Percentiles rank a stretch among this genome's conserved stretches.
Conservation (phyloP, 352 stramenopile genomes). For the Globisporangium acanthophoron region DNA sequence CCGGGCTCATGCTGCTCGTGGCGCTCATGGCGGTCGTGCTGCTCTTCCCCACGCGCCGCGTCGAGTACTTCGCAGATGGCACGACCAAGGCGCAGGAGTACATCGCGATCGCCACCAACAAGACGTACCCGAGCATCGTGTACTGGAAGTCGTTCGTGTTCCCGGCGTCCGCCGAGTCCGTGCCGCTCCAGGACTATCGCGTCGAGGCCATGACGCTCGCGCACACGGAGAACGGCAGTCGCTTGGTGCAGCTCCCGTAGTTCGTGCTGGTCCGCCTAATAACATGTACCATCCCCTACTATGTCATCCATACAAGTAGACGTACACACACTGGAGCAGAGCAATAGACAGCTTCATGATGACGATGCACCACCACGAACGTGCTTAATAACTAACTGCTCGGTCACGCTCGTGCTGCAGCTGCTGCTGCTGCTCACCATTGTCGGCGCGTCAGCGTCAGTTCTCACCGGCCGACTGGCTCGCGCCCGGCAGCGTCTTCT, state of each 20-base stretch:
- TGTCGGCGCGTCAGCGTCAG: constrained; percentile 14
- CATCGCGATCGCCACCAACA: constrained; percentile 17
- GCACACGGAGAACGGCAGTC: constrained; percentile 1
- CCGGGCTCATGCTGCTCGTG: constrained; percentile 18
- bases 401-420: not conserved
- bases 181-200: constrained; percentile 1
- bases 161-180: constrained; percentile 1
- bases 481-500: constrained; percentile 36
- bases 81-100: constrained; percentile 18
- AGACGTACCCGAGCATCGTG: constrained; percentile 19
- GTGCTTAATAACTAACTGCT: too few relatives aligned
- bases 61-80: constrained; percentile 22
- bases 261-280: not conserved
- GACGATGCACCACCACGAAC: too few relatives aligned
- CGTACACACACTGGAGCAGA: not conserved
- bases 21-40: constrained; percentile 20
- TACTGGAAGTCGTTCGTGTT: constrained; percentile 25
- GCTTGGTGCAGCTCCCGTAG: constrained; percentile 5
- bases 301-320: too few relatives aligned
- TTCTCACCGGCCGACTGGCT: constrained; percentile 51
- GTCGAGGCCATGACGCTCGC: constrained; percentile 10
- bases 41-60: constrained; percentile 18
- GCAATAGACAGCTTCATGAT: too few relatives aligned
- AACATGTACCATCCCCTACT: too few relatives aligned
- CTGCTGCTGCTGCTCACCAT: not conserved